Conservation (phyloP, 495 filamentous ascomycete genomes). For the Geopyxis carbonaria region DNA sequence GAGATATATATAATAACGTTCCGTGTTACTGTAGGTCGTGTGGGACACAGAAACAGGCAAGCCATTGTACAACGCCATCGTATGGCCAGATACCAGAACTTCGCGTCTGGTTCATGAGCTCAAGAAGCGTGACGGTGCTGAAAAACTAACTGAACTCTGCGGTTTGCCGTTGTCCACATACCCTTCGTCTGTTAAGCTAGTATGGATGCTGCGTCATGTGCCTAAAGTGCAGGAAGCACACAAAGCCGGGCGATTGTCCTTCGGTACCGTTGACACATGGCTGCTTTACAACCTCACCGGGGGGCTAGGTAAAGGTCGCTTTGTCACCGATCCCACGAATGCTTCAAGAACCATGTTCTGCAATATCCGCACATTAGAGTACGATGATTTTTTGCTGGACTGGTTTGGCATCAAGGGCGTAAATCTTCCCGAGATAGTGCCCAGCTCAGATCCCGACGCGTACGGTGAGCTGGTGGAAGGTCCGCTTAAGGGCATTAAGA, state of each 20-base stretch:
- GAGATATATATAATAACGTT: constrained; percentile 1
- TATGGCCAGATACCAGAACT: constrained; percentile 86
- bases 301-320: constrained; percentile 45
- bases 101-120: constrained; percentile 49
- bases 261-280: constrained; percentile 92
- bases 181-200: constrained; percentile 73
- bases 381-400: constrained; percentile 60
- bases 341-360: constrained; percentile 94
- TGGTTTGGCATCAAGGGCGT: constrained; percentile 68
- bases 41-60: constrained; percentile 84
- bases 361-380: constrained; percentile 73
- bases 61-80: constrained; percentile 74
- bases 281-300: constrained; percentile 81
- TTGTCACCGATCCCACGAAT: constrained; percentile 84
- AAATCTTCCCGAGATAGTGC: constrained; percentile 67
- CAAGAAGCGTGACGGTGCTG: constrained; percentile 49
- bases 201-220: constrained; percentile 68
- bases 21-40: constrained; percentile 34
- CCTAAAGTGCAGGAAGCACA: constrained; percentile 58
- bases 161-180: constrained; percentile 87
- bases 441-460: constrained; percentile 58
- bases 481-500: constrained; percentile 53
- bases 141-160: constrained; percentile 55
- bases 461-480: constrained; percentile 56
- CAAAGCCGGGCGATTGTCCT: constrained; percentile 61